phyloP scores from a whole-genome alignment of 2,329 filamentous ascomycete species.

The Colletotrichum sp. region DNA sequence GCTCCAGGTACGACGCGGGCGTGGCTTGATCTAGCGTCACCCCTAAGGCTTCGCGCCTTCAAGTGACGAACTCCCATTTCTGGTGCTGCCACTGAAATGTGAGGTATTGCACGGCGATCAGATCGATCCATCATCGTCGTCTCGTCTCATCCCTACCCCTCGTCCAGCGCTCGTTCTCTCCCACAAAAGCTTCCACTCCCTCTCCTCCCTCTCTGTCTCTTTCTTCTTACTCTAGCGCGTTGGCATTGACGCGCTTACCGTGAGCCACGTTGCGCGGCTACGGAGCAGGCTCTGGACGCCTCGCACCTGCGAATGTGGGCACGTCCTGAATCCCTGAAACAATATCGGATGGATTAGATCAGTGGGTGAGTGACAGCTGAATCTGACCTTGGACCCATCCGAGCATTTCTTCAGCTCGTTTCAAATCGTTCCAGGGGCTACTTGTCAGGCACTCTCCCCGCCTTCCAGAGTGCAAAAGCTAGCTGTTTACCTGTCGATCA shows the following conservation, averaged over 20 bases:
- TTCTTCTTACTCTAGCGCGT: not conserved
- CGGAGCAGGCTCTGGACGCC: not conserved
- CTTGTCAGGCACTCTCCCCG: not conserved
- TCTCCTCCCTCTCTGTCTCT: not conserved
- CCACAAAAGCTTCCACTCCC: not conserved
- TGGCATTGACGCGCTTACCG: not conserved
- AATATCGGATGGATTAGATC: not conserved
- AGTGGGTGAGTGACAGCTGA: not conserved
- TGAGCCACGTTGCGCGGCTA: not conserved
- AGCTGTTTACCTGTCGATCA: constrained; percentile 8
- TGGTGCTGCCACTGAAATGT: not conserved
- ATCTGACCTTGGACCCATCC: not conserved
- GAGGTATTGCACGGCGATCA: not conserved
- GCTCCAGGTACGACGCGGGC: not conserved
- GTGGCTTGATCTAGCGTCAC: not conserved
- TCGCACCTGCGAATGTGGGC: constrained; percentile 16
- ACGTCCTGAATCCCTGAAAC: constrained; percentile 7
- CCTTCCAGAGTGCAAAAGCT: not conserved
- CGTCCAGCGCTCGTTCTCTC: not conserved
- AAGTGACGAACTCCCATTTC: not conserved
- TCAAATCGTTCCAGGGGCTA: not conserved
- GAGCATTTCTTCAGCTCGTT: constrained; percentile 5
- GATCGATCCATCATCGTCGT: not conserved
- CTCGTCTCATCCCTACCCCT: not conserved
- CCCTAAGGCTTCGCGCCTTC: not conserved